Percentiles rank a stretch among this genome's conserved stretches.
phyloP scores from a whole-genome alignment of 2,329 filamentous ascomycete species.

The Ilyonectria mors-panacis region DNA sequence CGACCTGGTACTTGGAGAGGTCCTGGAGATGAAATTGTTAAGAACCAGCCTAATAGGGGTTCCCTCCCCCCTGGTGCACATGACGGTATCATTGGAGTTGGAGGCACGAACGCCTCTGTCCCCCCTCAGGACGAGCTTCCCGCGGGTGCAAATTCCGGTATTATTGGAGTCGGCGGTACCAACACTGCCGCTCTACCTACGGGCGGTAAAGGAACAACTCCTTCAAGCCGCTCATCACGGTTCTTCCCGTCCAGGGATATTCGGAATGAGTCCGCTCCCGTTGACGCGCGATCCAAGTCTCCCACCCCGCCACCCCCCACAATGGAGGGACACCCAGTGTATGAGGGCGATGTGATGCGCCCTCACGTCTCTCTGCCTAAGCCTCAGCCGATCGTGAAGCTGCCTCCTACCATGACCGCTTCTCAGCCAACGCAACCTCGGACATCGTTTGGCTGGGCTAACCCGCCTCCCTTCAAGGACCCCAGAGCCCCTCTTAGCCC shows the following conservation, averaged over 20 bases:
- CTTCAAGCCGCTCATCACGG: slow-evolving; percentile 68
- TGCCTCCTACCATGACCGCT: slow-evolving; percentile 72
- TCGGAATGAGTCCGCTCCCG: slow-evolving; percentile 56
- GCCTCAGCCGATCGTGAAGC: slow-evolving; percentile 82
- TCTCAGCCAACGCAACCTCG: slow-evolving; percentile 45
- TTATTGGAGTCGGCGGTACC: slow-evolving; percentile 47
- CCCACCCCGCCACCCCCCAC: slow-evolving; percentile 82
- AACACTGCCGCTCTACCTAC: slow-evolving; percentile 46
- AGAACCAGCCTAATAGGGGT: neutral
- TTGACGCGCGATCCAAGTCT: slow-evolving; percentile 64
- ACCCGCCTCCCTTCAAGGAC: slow-evolving; percentile 53
- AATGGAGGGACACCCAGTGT: slow-evolving; percentile 79
- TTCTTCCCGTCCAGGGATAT: slow-evolving; percentile 73
- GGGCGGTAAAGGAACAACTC: slow-evolving; percentile 52
- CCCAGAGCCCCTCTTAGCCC: slow-evolving; percentile 42
- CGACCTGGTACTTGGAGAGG: slow-evolving; percentile 50
- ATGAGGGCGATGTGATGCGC: slow-evolving; percentile 74
- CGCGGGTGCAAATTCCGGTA: slow-evolving; percentile 43
- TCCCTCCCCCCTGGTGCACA: neutral
- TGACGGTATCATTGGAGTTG: slow-evolving; percentile 6
- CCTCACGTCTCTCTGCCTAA: slow-evolving; percentile 80
- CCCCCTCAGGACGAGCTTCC: slow-evolving; percentile 43
- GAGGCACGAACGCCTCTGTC: slow-evolving; percentile 14
- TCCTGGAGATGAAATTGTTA: slow-evolving; percentile 46
- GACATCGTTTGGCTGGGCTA: slow-evolving; percentile 54